Base-by-base conservation (phyloP, 208 protist genomes). In the Leishmania arabica region DNA sequence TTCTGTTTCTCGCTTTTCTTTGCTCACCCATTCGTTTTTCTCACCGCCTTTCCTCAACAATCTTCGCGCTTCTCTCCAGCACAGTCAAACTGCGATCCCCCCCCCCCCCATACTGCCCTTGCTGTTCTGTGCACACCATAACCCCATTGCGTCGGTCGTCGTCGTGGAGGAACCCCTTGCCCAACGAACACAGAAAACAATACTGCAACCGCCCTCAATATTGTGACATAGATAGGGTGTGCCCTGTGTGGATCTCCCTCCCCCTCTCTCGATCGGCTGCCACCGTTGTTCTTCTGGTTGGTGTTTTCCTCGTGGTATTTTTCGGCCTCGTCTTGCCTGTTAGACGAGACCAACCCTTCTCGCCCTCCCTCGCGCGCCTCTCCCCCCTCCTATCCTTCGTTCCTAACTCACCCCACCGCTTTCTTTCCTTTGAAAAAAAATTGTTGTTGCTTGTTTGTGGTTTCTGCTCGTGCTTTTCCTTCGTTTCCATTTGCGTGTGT, bases 31-130 rank as follows among this genome's bases (percentile, higher is more conserved):
- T 40, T 66, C n/a, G 24, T 62, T 24, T 54, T 15, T 19, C 17
- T 19, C 51, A 54, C 51, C 51, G 15, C 42, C 45, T 45, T 42
- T 56, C 34, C 54, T n/a, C 45, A 9, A 72, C 19, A 64, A 27
- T 75, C 49, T 87, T n/a, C 42, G 42, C 0, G 6, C 56, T 72
- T n/a, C 34, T 69, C 66, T 71, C 40, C 40, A 66, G 3, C 60
- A 66, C 60, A 3, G 11, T 66, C 3, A 40, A 66, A 66, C 60
- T 37, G 7, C n/a, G 11, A 37, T 21, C 60, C n/a, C 60, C 24
- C 24, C 15, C 19, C 60, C n/a, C 60, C 24, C 24, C 51, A 13
- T n/a, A 8, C 24, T 62, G 6, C 9, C 56, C 8, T 19, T 31
- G 56, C 56, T 62, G 56, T 15, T 62, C 56, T 62, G 56, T 31